Conservation (phyloP, 805 yeast genomes). For the Candida fluviatilis region DNA sequence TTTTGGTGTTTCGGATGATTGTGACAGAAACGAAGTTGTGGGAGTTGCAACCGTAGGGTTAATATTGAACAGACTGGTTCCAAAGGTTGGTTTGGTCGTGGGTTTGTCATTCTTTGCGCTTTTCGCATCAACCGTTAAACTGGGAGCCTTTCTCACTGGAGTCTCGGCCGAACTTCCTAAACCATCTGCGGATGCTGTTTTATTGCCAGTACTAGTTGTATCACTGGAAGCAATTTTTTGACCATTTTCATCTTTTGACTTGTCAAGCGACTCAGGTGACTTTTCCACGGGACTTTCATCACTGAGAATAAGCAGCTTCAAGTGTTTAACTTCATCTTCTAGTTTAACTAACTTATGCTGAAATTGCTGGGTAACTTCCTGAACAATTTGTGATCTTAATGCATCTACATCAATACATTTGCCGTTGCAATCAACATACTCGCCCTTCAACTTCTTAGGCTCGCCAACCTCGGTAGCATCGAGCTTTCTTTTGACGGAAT, state of each 20-base stretch:
- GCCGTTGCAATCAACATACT: conserved; percentile 2
- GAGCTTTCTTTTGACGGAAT: conserved; percentile 16
- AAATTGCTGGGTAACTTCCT: conserved; percentile 23
- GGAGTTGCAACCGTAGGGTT: conserved; percentile 13
- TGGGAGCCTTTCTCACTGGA: not conserved
- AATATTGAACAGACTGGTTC: conserved; percentile 17
- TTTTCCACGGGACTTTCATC: conserved; percentile 1
- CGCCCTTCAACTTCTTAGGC: conserved; percentile 10
- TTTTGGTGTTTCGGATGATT: conserved; percentile 11
- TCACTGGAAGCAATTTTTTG: too few relatives aligned
- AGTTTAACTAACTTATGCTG: conserved; percentile 14
- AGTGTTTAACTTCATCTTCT: conserved; percentile 18
- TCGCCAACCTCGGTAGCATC: conserved; percentile 11
- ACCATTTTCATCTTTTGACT: conserved; percentile 2
- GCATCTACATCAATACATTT: conserved; percentile 11
- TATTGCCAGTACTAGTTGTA: too few relatives aligned
- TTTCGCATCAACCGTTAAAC: not conserved
- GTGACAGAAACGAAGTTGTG: conserved; percentile 10
- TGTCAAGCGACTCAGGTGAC: not conserved
- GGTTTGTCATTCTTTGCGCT: conserved; percentile 4
- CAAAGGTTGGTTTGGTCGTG: conserved; percentile 13
- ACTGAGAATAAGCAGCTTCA: conserved; percentile 8
- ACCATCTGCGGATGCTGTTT: not conserved
- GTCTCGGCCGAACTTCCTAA: too few relatives aligned
- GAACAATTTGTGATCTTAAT: conserved; percentile 28